Conservation (phyloP, 352 stramenopile species). For the Pythium phragmiticola region DNA sequence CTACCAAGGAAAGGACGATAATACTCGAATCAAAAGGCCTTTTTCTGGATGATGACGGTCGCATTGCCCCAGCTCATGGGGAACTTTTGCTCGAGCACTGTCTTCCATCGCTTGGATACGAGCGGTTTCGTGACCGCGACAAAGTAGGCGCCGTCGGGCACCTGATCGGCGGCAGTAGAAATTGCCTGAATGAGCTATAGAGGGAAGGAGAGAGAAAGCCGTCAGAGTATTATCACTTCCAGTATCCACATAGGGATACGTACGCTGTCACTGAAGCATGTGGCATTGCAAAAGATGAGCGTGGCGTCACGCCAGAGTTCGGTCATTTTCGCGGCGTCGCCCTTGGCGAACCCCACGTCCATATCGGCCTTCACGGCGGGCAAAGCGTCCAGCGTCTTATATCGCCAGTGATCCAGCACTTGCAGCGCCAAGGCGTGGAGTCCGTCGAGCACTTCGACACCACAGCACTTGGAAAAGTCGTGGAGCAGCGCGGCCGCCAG, state of each 20-base stretch:
- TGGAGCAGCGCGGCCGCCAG: constrained; percentile 58
- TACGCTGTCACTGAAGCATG: constrained; percentile 66
- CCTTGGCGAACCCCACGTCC: constrained; percentile 56
- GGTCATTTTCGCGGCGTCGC: constrained; percentile 38
- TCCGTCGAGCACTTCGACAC: constrained; percentile 62
- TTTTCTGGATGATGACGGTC: constrained; percentile 66
- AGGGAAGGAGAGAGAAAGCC: not conserved
- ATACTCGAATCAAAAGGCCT: constrained; percentile 36
- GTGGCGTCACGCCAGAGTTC: constrained; percentile 60
- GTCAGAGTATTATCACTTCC: too few relatives aligned
- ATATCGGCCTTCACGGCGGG: constrained; percentile 49
- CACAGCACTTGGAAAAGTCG: constrained; percentile 64
- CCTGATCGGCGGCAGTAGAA: constrained; percentile 37
- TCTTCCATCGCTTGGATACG: constrained; percentile 53
- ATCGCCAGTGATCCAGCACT: constrained; percentile 62
- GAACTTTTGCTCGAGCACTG: constrained; percentile 59
- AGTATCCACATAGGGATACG: not conserved
- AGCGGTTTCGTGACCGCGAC: constrained; percentile 63
- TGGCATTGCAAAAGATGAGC: constrained; percentile 67
- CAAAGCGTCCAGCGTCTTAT: constrained; percentile 56
- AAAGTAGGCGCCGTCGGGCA: constrained; percentile 53
- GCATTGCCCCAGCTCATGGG: constrained; percentile 65
- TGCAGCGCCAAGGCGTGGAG: constrained; percentile 62
- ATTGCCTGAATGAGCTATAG: constrained; percentile 35
- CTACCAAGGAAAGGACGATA: not conserved